Evolutionary conservation across 768 basidiomycete species (phyloP).

Genomic region (Amanita phalloides): DNA sequence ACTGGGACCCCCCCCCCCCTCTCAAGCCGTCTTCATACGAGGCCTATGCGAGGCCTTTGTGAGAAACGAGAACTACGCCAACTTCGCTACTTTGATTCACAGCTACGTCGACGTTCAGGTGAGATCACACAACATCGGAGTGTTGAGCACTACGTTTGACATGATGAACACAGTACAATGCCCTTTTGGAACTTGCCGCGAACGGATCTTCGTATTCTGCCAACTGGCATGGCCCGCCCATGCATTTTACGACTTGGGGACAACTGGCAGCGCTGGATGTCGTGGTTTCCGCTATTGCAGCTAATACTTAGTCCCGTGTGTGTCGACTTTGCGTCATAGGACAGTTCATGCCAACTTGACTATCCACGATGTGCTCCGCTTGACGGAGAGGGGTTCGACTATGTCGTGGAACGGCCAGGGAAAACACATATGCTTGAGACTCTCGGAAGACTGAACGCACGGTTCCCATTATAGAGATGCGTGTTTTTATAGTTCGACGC

Average conservation of each 20-base stretch:
- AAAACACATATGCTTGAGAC: too few relatives aligned
- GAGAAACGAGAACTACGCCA: conserved; percentile 24
- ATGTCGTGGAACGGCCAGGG: too few relatives aligned
- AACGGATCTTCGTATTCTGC: conserved; percentile 33
- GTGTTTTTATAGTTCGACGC: too few relatives aligned
- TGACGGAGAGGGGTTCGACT: too few relatives aligned
- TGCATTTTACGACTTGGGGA: conserved; percentile 36
- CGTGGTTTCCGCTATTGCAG: conserved; percentile 25
- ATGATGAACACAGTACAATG: conserved; percentile 31
- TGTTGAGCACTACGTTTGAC: neutral
- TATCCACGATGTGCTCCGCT: too few relatives aligned
- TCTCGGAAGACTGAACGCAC: too few relatives aligned
- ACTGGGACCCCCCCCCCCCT: neutral
- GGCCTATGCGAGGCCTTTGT: conserved; percentile 35
- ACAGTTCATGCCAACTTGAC: too few relatives aligned
- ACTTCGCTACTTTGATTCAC: conserved; percentile 29
- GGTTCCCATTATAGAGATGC: too few relatives aligned
- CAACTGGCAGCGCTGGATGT: conserved; percentile 38
- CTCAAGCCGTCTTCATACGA: conserved; percentile 31
- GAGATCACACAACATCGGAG: conserved; percentile 2
- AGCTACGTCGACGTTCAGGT: conserved; percentile 46
- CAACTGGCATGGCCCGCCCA: conserved; percentile 34
- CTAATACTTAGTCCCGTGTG: conserved; percentile 14
- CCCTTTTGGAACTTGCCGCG: conserved; percentile 35
- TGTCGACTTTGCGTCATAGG: too few relatives aligned